Base-by-base conservation (phyloP, 2,329 filamentous ascomycete species). In the Colletotrichum godetiae region DNA sequence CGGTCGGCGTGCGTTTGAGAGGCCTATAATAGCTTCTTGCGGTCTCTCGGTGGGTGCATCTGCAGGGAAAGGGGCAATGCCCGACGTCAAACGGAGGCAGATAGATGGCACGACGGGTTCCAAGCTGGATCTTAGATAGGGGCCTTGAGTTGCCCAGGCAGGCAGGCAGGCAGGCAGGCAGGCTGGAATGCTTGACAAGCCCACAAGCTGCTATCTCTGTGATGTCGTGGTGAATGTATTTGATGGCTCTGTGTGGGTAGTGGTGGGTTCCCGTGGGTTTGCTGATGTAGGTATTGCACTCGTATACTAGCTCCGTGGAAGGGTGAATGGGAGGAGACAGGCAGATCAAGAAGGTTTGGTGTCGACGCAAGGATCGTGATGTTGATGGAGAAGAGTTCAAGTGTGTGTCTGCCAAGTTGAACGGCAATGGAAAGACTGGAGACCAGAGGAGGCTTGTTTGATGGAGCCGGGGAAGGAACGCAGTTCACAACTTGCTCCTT, bases 1-100 rank as follows among this genome's bases (percentile, higher is more conserved):
- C 59, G 60, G 67, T 73, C 55, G 67, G 66, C 60, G 59, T 55
- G 31, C 53, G 67, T 70, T 70, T 70, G 70, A 60, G 46, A 22
- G 53, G 58, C 65, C 46, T 31, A 71, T 63, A 22, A 71, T 63
- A 22, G 46, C 46, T n/a, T 63, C 46, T 53, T 29, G 52, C 27
- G 42, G 60, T 62, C 10, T 19, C 31, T 62, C 33, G 3, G 11
- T 67, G 56, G 29, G 27, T 37, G 53, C 42, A n/a, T 33, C 56
- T 52, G 42, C 42, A 31, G 42, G 27, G 27, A 27, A 49, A 67
- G 55, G 42, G 35, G 27, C 8, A 49, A 42, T 24, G 24, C 19
- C 68, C 35, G 37, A 27, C 42, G 63, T 67, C 49, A 56, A 57
- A 46, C 56, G 55, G 29, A 42, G 52, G 35, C 10, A 37, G 24